phyloP scores from a whole-genome alignment of 495 filamentous ascomycete genomes.

The Xylaria flabelliformis region DNA sequence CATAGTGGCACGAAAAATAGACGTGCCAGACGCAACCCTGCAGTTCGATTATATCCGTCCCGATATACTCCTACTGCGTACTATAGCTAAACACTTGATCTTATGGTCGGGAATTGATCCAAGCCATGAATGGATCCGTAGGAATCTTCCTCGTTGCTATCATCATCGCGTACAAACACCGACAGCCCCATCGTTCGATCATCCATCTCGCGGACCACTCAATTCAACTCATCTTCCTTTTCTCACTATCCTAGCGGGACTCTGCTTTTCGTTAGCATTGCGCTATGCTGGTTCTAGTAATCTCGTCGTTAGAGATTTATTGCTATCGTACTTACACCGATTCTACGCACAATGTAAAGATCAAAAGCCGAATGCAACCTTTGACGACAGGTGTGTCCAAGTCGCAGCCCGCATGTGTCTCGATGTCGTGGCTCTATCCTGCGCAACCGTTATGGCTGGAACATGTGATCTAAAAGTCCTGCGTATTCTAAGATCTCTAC shows the following conservation, averaged over 20 bases:
- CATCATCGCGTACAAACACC: constrained; percentile 49
- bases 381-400: constrained; percentile 80
- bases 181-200: constrained; percentile 21
- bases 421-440: constrained; percentile 79
- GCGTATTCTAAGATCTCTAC: constrained; percentile 83
- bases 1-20: constrained; percentile 87
- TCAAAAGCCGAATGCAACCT: constrained; percentile 55
- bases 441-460: constrained; percentile 92
- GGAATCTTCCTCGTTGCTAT: constrained; percentile 73
- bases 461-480: constrained; percentile 91
- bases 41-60: constrained; percentile 96
- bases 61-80: constrained; percentile 89
- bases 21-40: constrained; percentile 84
- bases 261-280: constrained; percentile 85
- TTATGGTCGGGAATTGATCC: constrained; percentile 86
- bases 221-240: constrained; percentile 70
- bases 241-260: constrained; percentile 87
- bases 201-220: constrained; percentile 34
- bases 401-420: constrained; percentile 89
- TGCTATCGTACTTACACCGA: constrained; percentile 84
- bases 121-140: constrained; percentile 72
- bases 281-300: constrained; percentile 87
- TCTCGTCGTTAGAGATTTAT: constrained; percentile 72
- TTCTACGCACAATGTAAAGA: constrained; percentile 77
- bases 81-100: constrained; percentile 89